These are phyloP conservation scores for Nannizzia gypsea DNA, from an alignment of 2,329 filamentous ascomycete genomes.

Conservation along the genomic window DNA sequence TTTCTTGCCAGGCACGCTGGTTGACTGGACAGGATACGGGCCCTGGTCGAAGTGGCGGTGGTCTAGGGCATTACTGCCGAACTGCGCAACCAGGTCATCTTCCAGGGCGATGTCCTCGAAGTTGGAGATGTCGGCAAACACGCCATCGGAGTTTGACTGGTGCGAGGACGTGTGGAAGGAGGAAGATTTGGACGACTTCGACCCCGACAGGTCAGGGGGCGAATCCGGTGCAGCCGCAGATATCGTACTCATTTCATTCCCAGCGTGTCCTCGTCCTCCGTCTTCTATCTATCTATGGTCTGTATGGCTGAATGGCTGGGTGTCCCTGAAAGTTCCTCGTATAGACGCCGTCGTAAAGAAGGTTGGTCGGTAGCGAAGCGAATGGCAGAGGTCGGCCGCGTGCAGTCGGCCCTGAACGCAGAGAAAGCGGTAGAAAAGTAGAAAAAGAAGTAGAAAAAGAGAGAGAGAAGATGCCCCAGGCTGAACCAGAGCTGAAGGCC, in stretches of 20 bases:
- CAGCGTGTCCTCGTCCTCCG: not conserved
- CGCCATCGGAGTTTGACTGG: slow-evolving; percentile 54
- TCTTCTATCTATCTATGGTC: not conserved
- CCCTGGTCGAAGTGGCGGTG: slow-evolving; percentile 21
- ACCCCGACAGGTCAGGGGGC: slow-evolving; percentile 66
- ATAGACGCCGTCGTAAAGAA: not conserved
- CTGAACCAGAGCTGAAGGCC: not conserved
- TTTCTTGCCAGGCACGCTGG: not conserved
- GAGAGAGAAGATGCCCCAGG: slow-evolving; percentile 4
- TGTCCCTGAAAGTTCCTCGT: not conserved
- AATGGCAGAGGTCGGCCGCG: not conserved
- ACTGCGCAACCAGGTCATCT: slow-evolving; percentile 42
- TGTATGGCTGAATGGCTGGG: not conserved
- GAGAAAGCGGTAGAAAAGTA: too few relatives aligned
- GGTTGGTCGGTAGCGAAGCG: not conserved
- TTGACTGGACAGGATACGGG: slow-evolving; percentile 5
- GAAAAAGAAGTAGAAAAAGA: too few relatives aligned
- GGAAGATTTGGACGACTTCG: slow-evolving; percentile 83
- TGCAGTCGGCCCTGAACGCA: too few relatives aligned
- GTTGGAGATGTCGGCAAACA: slow-evolving; percentile 61
- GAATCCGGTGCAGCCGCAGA: slow-evolving; percentile 47
- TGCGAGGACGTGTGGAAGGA: slow-evolving; percentile 71
- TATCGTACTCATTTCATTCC: slow-evolving; percentile 33
- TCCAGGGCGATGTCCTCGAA: slow-evolving; percentile 91
- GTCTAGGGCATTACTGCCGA: slow-evolving; percentile 16